phyloP scores from a whole-genome alignment of 345 rosid species.

The Eucalyptus leucophloia region DNA sequence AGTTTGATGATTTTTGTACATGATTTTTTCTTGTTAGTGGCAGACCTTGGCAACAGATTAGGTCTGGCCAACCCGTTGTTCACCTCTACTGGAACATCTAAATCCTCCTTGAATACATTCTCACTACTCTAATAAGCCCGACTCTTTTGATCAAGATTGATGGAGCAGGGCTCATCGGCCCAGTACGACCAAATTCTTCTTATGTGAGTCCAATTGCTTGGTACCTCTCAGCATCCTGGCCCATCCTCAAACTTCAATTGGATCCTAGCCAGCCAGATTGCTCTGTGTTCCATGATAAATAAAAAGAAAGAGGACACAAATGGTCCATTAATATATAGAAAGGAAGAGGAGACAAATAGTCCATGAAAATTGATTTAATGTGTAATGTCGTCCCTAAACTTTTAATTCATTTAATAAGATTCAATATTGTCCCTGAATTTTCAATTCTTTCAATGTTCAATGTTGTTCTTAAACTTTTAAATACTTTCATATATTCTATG shows the following conservation, averaged over 20 bases:
- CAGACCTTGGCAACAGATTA: neutral
- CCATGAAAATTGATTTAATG: no score
- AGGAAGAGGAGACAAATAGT: no score
- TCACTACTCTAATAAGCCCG: neutral
- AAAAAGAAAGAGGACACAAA: neutral
- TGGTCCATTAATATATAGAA: neutral
- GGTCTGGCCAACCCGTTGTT: neutral
- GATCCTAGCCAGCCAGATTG: neutral
- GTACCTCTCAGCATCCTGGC: neutral
- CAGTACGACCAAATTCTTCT: neutral
- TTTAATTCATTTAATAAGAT: no score
- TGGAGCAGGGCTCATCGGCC: neutral
- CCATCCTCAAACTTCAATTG: neutral
- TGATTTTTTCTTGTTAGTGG: neutral
- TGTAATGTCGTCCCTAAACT: accelerated
- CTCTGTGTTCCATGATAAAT: neutral
- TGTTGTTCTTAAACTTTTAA: no score
- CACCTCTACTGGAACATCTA: neutral
- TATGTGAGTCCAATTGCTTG: neutral
- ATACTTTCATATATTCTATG: no score
- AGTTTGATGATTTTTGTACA: no score
- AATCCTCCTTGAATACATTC: neutral
- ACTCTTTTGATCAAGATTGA: neutral
- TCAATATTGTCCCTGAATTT: accelerated
- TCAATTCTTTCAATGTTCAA: no score